Percentiles rank a stretch among this genome's conserved stretches.
Evolutionary conservation across 2,329 filamentous ascomycete species (phyloP).

Genomic region (Mycocentrospora acerina): DNA sequence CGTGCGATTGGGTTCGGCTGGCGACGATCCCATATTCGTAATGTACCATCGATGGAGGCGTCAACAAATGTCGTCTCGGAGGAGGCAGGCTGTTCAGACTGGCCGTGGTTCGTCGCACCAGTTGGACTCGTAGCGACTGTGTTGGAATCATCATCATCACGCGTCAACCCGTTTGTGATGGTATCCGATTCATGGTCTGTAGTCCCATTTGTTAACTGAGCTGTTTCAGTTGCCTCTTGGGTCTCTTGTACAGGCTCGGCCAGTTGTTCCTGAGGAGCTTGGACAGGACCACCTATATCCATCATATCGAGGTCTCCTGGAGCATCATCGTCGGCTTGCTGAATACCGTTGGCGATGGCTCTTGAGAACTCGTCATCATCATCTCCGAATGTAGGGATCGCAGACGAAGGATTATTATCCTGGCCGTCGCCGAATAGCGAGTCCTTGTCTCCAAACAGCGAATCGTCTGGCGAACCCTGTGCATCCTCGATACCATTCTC

Average conservation of each 20-base stretch:
- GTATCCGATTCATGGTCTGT: slow-evolving; percentile 17
- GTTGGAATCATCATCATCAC: slow-evolving; percentile 52
- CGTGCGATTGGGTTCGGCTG: slow-evolving; percentile 74
- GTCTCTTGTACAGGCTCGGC: slow-evolving; percentile 23
- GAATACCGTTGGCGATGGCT: slow-evolving; percentile 62
- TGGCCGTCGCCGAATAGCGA: slow-evolving; percentile 83
- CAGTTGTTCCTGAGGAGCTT: slow-evolving; percentile 35
- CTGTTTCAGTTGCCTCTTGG: slow-evolving; percentile 13
- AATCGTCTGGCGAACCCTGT: slow-evolving; percentile 69
- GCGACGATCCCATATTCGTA: slow-evolving; percentile 92
- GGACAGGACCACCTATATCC: slow-evolving; percentile 47
- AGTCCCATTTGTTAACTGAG: slow-evolving; percentile 21
- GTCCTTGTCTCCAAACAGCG: slow-evolving; percentile 79
- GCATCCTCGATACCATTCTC: slow-evolving; percentile 57
- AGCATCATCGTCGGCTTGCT: slow-evolving; percentile 47
- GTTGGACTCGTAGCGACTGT: slow-evolving; percentile 15
- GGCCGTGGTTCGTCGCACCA: slow-evolving; percentile 13
- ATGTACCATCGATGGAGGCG: slow-evolving; percentile 80
- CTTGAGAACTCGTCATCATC: slow-evolving; percentile 83
- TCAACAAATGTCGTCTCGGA: slow-evolving; percentile 83
- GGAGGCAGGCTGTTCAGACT: slow-evolving; percentile 49
- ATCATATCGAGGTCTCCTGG: slow-evolving; percentile 48
- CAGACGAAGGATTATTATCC: slow-evolving; percentile 43
- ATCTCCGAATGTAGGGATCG: slow-evolving; percentile 62
- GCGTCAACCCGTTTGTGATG: slow-evolving; percentile 52